Evolutionary conservation across 148 eudicot species (phyloP), one percentile per base, ranked within the genome.

Genomic region (Silene conica): DNA sequence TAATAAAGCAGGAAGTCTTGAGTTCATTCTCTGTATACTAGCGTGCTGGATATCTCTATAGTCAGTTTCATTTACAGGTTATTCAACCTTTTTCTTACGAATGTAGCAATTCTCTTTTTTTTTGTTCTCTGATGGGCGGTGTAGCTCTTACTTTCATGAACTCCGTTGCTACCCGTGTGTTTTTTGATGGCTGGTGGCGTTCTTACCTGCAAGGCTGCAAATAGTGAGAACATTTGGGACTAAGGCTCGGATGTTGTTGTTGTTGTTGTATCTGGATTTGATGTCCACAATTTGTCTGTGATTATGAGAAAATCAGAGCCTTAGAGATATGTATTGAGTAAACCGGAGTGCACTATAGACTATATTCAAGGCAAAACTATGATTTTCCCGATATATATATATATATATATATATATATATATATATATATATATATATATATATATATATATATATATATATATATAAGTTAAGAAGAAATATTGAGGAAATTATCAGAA

Each of bases 1-100:
- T 28, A 57, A 2, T 15, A 18, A 25, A 54, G 70, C 66, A 31
- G 61, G 62, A 75, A 70, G 79, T 43, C 55, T 62, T 23, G 55
- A 52, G 58, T 43, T 75, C 60, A 41, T 57, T 64, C 14, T 69
- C 61, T 71, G 22, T 31, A 18, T 67, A 63, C 58, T 54, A 45
- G 55, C 31, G 64, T 54, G 22, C 48, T 34, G 11, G 13, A 5
- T 61, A 57, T 59, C 19, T 28, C 13, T 45, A n/a, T n/a, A 3
- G 46, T 18, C 11, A 0, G 31, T 46, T 63, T n/a, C 23, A 1
- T 74, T 62, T 28, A 12, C 5, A 23, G 55, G 55, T 18, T 73
- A 38, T 38, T 66, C 23, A 7, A n/a, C 23, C 38, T 66, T 9
- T 9, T 31, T 18, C 22, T 64, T 34, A 66, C 7, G 23, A 66